Evolutionary conservation across 345 rosid genomes (phyloP).

Genomic region (Geranium rotundifolium): DNA sequence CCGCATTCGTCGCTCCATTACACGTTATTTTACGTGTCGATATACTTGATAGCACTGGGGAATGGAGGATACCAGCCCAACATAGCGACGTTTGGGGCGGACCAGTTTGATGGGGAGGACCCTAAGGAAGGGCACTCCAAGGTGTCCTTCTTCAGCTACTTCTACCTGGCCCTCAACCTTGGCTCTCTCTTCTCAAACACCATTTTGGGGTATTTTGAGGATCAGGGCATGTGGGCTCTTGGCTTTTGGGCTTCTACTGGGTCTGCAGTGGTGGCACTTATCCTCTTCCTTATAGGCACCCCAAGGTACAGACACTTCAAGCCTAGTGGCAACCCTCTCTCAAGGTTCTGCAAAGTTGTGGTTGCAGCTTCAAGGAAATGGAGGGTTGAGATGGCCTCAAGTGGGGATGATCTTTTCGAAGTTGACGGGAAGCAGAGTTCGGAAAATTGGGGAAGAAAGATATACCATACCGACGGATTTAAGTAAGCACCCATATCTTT

Average conservation of each 20-base stretch:
- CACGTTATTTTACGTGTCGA: constrained; percentile 53
- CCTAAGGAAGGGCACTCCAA: constrained; percentile 71
- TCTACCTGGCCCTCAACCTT: constrained; percentile 78
- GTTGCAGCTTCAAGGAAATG: constrained; percentile 65
- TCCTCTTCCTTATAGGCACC: constrained; percentile 63
- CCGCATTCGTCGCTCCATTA: constrained; percentile 45
- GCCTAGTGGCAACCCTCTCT: constrained; percentile 73
- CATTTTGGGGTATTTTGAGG: constrained; percentile 74
- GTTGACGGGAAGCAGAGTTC: constrained; percentile 17
- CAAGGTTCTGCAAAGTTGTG: constrained; percentile 67
- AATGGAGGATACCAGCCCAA: constrained; percentile 94
- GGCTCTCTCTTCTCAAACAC: constrained; percentile 94
- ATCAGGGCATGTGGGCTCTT: constrained; percentile 66
- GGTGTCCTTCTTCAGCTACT: constrained; percentile 83
- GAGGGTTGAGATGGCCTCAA: constrained; percentile 18
- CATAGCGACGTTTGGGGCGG: constrained; percentile 93
- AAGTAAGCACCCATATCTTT: no score
- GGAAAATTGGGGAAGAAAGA: constrained; percentile 38
- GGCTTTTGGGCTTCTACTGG: constrained; percentile 86
- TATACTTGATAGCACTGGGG: constrained; percentile 75
- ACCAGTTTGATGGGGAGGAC: constrained; percentile 89
- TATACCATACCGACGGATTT: constrained; percentile 68
- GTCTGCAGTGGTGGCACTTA: constrained; percentile 59
- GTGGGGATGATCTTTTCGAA: constrained; percentile 38
- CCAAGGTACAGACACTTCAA: constrained; percentile 65